Evolutionary conservation across 768 basidiomycete species (phyloP).

Genomic region (Panaeolus papilionaceus): DNA sequence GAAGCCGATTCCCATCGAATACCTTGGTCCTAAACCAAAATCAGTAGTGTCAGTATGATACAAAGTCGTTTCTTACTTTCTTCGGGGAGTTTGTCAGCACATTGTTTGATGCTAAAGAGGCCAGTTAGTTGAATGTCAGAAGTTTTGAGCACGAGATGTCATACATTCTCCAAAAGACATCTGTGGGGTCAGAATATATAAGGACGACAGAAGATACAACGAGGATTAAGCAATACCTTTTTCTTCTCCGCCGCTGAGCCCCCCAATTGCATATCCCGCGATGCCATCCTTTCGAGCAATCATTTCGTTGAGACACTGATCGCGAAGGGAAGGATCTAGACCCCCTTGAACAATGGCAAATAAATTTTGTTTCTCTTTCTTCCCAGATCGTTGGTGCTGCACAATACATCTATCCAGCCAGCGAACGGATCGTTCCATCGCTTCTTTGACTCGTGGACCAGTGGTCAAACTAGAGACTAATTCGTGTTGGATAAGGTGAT

Average conservation of each 20-base stretch:
- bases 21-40: slow-evolving; percentile 70
- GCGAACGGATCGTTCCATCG: slow-evolving; percentile 86
- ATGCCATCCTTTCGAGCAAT: slow-evolving; percentile 73
- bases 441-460: slow-evolving; percentile 84
- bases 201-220: neutral
- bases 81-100: slow-evolving; percentile 76
- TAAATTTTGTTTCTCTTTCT: slow-evolving; percentile 73
- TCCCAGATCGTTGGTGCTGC: slow-evolving; percentile 73
- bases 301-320: slow-evolving; percentile 85
- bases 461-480: slow-evolving; percentile 81
- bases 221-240: slow-evolving; percentile 59
- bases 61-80: slow-evolving; percentile 60
- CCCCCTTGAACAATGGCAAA: slow-evolving; percentile 96
- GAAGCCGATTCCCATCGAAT: slow-evolving; percentile 93
- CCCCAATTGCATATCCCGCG: slow-evolving; percentile 92
- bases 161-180: slow-evolving; percentile 87
- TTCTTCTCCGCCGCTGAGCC: slow-evolving; percentile 89
- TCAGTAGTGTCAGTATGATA: slow-evolving; percentile 10
- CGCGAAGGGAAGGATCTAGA: slow-evolving; percentile 71
- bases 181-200: slow-evolving; percentile 40
- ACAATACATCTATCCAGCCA: slow-evolving; percentile 92
- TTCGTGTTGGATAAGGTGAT: slow-evolving; percentile 11
- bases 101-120: slow-evolving; percentile 73
- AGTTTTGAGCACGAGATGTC: slow-evolving; percentile 27
- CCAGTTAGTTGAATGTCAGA: neutral